phyloP scores from a whole-genome alignment of 108 stramenopile genomes.

The Skeletonema grethae region DNA sequence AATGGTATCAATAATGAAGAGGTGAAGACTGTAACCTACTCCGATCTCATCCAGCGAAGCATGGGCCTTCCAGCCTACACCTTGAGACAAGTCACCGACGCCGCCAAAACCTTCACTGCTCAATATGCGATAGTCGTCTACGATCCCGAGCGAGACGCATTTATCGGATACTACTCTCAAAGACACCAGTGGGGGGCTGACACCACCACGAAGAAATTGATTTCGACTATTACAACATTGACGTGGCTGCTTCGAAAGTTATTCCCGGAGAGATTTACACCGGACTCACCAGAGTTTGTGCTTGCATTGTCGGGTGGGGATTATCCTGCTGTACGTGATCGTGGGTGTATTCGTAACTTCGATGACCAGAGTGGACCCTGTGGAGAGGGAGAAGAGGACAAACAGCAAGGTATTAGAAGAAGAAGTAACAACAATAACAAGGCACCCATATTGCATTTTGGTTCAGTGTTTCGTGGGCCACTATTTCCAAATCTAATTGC shows the following conservation, averaged over 20 bases:
- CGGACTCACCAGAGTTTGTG: background rate
- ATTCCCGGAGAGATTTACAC: slow-evolving; percentile 5
- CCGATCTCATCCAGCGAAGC: too few species aligned
- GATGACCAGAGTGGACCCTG: background rate
- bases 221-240: background rate
- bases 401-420: too few species aligned
- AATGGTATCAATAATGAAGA: too few species aligned
- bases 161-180: background rate
- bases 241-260: background rate
- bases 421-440: too few species aligned
- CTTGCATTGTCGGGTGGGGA: slow-evolving; percentile 2
- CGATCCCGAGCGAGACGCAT: background rate
- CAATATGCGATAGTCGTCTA: too few species aligned
- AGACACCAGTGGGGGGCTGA: background rate
- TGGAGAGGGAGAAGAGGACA: too few species aligned
- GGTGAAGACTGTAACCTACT: too few species aligned
- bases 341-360: background rate
- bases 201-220: background rate
- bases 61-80: too few species aligned
- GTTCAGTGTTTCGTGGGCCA: background rate
- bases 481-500: background rate
- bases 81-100: too few species aligned
- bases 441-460: background rate
- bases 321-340: background rate
- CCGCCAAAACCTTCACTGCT: too few species aligned